Percentiles rank a stretch among this genome's conserved stretches.
Conservation (phyloP, 169 alveolate genomes). For the Plasmodium gonderi region DNA sequence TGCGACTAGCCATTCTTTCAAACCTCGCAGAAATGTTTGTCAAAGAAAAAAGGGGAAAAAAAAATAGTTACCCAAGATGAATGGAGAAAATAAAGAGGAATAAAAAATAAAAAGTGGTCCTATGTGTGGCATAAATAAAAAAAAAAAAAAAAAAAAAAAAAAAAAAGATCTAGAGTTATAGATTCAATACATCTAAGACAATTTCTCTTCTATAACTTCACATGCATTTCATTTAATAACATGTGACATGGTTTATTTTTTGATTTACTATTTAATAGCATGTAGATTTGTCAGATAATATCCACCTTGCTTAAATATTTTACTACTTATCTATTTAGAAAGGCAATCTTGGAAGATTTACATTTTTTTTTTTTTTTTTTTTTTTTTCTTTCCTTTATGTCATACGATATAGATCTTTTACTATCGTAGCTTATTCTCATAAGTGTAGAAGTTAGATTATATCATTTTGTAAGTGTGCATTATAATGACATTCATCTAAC, state of each 20-base stretch:
- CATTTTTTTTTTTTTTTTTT: neutral
- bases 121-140: too few relatives aligned
- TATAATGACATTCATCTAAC: neutral
- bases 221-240: neutral
- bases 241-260: neutral
- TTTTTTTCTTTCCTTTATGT: neutral
- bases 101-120: too few relatives aligned
- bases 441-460: neutral
- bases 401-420: too few relatives aligned
- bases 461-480: neutral
- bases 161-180: too few relatives aligned
- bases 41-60: neutral
- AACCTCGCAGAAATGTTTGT: neutral
- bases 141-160: too few relatives aligned
- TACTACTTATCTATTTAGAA: neutral
- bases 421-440: neutral
- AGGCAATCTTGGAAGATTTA: neutral
- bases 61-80: neutral
- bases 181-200: too few relatives aligned
- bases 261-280: neutral
- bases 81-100: neutral
- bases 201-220: too few relatives aligned
- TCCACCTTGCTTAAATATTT: neutral
- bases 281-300: neutral
- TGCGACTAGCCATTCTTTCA: neutral